Base-by-base conservation (phyloP, 2,329 filamentous ascomycete genomes). In the Lecanicillium sp. region DNA sequence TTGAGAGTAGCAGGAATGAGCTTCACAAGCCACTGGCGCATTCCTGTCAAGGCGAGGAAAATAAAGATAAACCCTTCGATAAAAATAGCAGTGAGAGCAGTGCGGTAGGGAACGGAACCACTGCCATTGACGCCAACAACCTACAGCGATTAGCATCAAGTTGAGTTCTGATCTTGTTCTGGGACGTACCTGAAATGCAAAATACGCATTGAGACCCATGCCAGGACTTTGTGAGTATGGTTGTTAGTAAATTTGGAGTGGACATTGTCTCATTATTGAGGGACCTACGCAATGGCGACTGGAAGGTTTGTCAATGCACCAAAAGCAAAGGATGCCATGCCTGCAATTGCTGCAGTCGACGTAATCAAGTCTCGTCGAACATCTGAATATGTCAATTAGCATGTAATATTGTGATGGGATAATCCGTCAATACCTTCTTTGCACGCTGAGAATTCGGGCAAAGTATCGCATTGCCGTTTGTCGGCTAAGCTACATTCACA, bases 251-350 rank as follows among this genome's bases (percentile, higher is more conserved):
- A 35, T 9, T n/a, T n/a, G n/a, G n/a, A n/a, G n/a, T n/a, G n/a
- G n/a, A n/a, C n/a, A n/a, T n/a, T n/a, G n/a, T n/a, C n/a, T n/a
- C n/a, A n/a, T n/a, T n/a, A n/a, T n/a, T n/a, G n/a, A n/a, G n/a
- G 4, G 9, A 63, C 69, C 75, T 54, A 85, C 83, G 78, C 83
- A 28, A 86, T 61, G 7, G 79, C 80, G 39, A 87, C 82, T 0
- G 86, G 85, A 37, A 92, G 72, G 49, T 94, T 94, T 19, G 86
- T 87, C 38, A 89, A 69, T 15, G 90, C 70, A 4, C 87, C 86
- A 64, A 94, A 90, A 43, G 73, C 67, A 49, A 94, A 80, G 17
- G 80, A 83, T 1, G 83, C 74, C 42, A 92, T 66, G 6, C 85
- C 85, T 5, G 84, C 70, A 37, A 92, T 75, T 9, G 84, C 84